Percentiles rank a stretch among this genome's conserved stretches.
Evolutionary conservation across 2,329 filamentous ascomycete genomes (phyloP).

Genomic region (Sporothrix inflata): DNA sequence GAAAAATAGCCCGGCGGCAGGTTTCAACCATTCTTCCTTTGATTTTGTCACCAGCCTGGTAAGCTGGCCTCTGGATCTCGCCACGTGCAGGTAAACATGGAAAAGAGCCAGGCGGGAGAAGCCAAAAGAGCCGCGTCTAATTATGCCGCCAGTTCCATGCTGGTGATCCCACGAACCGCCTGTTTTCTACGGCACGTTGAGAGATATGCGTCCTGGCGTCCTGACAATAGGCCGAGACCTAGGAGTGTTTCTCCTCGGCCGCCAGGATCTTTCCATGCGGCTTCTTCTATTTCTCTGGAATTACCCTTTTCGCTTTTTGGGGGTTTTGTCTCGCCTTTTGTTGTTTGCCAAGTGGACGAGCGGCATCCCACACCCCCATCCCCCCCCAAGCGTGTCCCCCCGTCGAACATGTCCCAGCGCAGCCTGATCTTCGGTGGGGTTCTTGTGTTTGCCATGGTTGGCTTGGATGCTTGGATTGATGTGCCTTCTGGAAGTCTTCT

Average conservation of each 20-base stretch:
- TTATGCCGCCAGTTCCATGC: constrained; percentile 29
- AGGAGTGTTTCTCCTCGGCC: neutral
- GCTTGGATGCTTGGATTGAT: constrained; percentile 12
- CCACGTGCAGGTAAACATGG: constrained; percentile 24
- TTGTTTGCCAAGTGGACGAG: neutral
- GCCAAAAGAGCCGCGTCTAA: constrained; percentile 1
- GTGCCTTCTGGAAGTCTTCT: constrained; percentile 24
- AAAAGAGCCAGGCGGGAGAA: constrained; percentile 24
- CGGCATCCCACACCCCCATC: neutral
- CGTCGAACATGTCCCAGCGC: constrained; percentile 18
- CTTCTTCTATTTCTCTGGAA: neutral
- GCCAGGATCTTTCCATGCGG: neutral
- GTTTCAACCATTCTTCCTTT: neutral
- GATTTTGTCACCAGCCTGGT: constrained; percentile 19
- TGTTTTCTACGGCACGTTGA: constrained; percentile 5
- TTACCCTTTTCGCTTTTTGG: neutral
- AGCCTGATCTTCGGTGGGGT: constrained; percentile 24
- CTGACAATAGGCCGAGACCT: neutral
- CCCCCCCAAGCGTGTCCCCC: constrained; percentile 1
- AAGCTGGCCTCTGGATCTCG: neutral
- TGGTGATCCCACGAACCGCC: constrained; percentile 30
- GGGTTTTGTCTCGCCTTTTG: neutral
- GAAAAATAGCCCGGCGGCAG: neutral
- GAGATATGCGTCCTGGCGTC: neutral
- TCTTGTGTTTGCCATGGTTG: neutral